Percentiles rank a stretch among this genome's conserved stretches.
Evolutionary conservation across 768 basidiomycete species (phyloP).

Genomic region (Psilocybe tampanensis): DNA sequence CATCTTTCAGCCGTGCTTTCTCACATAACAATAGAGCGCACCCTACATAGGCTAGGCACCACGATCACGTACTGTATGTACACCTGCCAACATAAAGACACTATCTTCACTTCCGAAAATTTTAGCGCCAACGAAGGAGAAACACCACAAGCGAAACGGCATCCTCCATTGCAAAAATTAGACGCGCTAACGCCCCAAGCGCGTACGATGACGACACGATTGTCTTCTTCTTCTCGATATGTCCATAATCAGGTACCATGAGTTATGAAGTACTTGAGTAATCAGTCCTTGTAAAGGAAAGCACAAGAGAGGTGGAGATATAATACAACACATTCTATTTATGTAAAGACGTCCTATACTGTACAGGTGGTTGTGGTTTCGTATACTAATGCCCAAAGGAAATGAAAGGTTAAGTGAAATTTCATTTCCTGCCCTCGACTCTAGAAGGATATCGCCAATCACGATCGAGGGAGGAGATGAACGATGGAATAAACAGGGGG

Average conservation of each 20-base stretch:
- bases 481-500: neutral
- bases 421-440: neutral
- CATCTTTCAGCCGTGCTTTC: no score
- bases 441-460: constrained; percentile 14
- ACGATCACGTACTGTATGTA: neutral
- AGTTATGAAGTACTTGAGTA: no score
- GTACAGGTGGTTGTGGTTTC: neutral
- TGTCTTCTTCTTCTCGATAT: neutral
- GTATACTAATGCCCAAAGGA: neutral
- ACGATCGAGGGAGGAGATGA: constrained; percentile 6
- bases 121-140: neutral
- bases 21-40: no score
- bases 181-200: neutral
- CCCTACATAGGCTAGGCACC: neutral
- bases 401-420: constrained; percentile 2
- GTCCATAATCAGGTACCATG: no score
- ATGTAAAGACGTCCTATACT: neutral
- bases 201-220: neutral
- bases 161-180: neutral
- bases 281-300: neutral
- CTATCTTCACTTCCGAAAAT: neutral
- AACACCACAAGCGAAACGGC: constrained; percentile 1
- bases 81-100: neutral
- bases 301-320: neutral
- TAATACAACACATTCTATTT: constrained; percentile 1